Evolutionary conservation across 352 stramenopile species (phyloP), one percentile per base, ranked within the genome.

Genomic region (Globisporangium heterothallicum): DNA sequence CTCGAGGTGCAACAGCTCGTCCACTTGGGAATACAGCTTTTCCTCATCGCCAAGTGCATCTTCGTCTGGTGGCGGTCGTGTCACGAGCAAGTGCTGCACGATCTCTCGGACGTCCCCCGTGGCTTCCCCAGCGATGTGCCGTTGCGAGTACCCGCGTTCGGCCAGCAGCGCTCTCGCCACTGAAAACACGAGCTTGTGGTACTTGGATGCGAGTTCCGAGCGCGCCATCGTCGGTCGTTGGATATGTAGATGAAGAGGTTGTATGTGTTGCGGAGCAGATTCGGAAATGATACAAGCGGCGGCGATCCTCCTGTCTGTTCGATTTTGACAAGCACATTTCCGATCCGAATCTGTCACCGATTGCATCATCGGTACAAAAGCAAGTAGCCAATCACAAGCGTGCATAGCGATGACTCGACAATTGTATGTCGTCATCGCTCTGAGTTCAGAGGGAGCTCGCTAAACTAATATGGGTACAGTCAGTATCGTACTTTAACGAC

Each of bases 1-100:
- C 49, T 77, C 68, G 22, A 62, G 35, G 1, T 34, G 2, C 9
- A 59, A 44, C n/a, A 59, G 12, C 22, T 48, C 34, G 22, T 58
- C 53, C 41, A 53, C 38, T n/a, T 50, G 24, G 2, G 40, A 7
- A 50, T 79, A 83, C 0, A 83, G 48, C 5, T 58, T 41, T 45
- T 78, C 64, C 48, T 83, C 69, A 0, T n/a, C 30, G 5, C 67
- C 42, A 25, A 32, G 49, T 4, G 27, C 19, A 12, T 64, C 50
- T 25, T 64, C 63, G 0, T 83, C 69, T 10, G 67, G 69, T 5
- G 67, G 50, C 12, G 61, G 59, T 7, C 72, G 69, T 14, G 74
- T 56, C 19, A 79, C 67, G 7, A 83, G 59, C 40, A 83, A 49
- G 52, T 83, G 72, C 38, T 83, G 69, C 43, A 83, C 60, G 21